Evolutionary conservation across 441 rosid species (phyloP), one percentile per base, ranked within the genome.

Genomic region (Pelargonium fulgidum): DNA sequence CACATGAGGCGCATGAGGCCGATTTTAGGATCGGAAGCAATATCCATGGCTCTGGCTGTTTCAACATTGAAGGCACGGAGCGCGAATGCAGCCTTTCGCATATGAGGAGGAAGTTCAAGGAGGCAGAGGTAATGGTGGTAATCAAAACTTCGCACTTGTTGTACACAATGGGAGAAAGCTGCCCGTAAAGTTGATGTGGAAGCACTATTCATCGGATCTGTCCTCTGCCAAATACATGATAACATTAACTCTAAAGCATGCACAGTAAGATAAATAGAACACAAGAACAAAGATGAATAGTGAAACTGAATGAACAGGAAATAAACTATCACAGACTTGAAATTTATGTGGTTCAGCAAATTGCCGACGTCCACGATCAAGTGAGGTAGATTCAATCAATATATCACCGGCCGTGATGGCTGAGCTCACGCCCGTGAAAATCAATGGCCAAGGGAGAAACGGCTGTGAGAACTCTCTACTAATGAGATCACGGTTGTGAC

Each of bases 41-140:
- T 80, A 70, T 92, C 98, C 90, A 89, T 85, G 33, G 97, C 98
- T 85, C 84, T 87, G 62, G 98, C 84, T 24, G 93, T 88, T 80
- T 92, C 98, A 22, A 90, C 87, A 68, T 92, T 89, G 81, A 92
- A 86, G 20, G 98, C 89, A 0, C 92, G 86, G 66, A 92, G 89
- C 20, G 93, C 92, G 66, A 92, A 92, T 13, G 96, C 92, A 36
- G 92, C 83, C 81, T 87, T 90, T 56, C 92, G 88, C 84, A 88
- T 83, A 73, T 74, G 68, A 36, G 80, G 82, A 2, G 95, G 97
- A 20, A 90, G 91, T 61, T 87, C 92, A 12, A 92, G 93, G 52
- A 92, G 95, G 85, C 98, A 92, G 66, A 92, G 92, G 79, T 89
- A 89, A 81, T 92, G 98, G 77, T 92, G 98, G 75, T 90, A 90